phyloP scores from a whole-genome alignment of 2,329 filamentous ascomycete species.

The Fusarium albosuccineum region DNA sequence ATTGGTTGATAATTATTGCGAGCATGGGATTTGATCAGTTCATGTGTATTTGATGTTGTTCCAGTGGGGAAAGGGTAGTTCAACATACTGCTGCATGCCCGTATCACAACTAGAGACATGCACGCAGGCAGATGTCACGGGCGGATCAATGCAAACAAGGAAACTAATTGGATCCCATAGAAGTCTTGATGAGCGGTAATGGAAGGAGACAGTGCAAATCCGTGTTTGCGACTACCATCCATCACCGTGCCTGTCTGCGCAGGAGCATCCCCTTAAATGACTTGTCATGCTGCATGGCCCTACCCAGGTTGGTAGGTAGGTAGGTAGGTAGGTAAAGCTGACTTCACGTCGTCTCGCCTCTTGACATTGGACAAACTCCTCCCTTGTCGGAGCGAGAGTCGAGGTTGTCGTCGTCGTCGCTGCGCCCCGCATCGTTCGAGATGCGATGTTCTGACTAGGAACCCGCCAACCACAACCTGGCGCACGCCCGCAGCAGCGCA shows the following conservation, averaged over 20 bases:
- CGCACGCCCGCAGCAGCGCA: slow-evolving; percentile 12
- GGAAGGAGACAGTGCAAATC: neutral
- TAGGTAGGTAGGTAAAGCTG: neutral
- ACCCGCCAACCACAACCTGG: neutral
- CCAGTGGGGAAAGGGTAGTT: neutral
- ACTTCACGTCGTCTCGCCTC: neutral
- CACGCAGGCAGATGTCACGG: too few species aligned
- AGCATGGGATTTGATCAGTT: slow-evolving; percentile 17
- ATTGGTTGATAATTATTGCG: slow-evolving; percentile 7
- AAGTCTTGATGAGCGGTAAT: neutral
- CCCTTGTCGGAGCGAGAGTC: slow-evolving; percentile 10
- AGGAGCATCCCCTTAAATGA: too few species aligned
- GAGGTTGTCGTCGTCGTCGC: slow-evolving; percentile 2
- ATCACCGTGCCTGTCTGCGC: neutral
- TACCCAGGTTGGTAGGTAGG: neutral
- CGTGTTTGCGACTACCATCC: neutral
- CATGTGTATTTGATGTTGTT: slow-evolving; percentile 3
- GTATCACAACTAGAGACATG: too few species aligned
- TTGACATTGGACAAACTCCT: neutral
- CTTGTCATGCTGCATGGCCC: neutral
- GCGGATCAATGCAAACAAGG: too few species aligned
- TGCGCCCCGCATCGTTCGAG: slow-evolving; percentile 36
- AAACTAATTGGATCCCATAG: too few species aligned
- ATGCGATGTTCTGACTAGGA: slow-evolving; percentile 14
- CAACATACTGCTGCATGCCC: too few species aligned